Base-by-base conservation (phyloP, 2,329 filamentous ascomycete species). In the Pleurostoma richardsiae region DNA sequence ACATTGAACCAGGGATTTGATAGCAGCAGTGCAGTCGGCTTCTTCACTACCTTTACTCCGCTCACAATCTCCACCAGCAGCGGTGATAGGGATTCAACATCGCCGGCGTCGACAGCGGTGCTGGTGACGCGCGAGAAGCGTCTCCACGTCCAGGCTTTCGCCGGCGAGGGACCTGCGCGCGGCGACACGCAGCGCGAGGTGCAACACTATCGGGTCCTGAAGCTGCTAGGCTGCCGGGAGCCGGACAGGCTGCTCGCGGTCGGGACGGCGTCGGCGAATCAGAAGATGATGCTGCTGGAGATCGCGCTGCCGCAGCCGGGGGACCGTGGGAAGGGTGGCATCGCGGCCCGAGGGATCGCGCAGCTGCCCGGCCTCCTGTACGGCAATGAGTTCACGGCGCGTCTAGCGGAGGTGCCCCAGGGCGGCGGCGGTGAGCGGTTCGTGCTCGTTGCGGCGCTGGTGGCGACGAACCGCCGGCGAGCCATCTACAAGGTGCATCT, bases 11-110 rank as follows among this genome's bases (percentile, higher is more conserved):
- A 56, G 53, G 54, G 53, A 2, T 47, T 54, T 19, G 56, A 56
- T 38, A 54, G 44, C n/a, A 56, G 51, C 42, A 57, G 45, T 38
- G 56, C 53, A 6, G 55, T 53, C 2, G 53, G 54, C 4, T 53
- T 63, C 3, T 62, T 62, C 44, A 62, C 61, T 3, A 55, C 60
- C n/a, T 57, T 63, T 33, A 54, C 54, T 3, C 51, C 57, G 1
- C 56, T 61, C 19, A 45, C 51, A 8, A 59, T 58, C 41, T 54
- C 53, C 3, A 36, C 33, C 8, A 36, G n/a, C n/a, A n/a, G n/a
- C 33, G n/a, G 8, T 36, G 8, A 36, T 2, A n/a, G 33, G n/a
- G 33, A 36, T 8, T 8, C 33, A 8, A 8, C 8, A 8, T 36
- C 33, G 33, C 8, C n/a, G 8, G 8, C 33, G n/a, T 36, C 33